Evolutionary conservation across 148 eudicot genomes (phyloP).

Genomic region (Suaeda aralocaspica): DNA sequence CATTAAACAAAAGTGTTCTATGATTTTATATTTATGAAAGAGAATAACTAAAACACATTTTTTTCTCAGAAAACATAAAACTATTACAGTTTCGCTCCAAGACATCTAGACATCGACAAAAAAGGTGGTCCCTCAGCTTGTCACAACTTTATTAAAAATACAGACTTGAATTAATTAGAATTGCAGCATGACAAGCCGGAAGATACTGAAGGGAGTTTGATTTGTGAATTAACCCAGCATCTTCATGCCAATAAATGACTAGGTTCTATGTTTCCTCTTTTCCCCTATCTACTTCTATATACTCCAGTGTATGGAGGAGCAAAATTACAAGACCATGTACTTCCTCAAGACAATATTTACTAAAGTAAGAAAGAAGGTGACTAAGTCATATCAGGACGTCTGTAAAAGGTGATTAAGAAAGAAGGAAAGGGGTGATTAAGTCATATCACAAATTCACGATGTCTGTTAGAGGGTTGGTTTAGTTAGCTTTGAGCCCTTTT

Average conservation of each 20-base stretch:
- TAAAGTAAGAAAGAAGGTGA: too few species aligned
- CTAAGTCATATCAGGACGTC: too few species aligned
- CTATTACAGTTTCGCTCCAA: not conserved
- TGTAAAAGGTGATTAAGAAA: too few species aligned
- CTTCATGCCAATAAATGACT: not conserved
- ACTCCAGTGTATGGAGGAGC: not conserved
- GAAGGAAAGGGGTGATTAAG: too few species aligned
- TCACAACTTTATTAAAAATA: not conserved
- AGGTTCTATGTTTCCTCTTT: not conserved
- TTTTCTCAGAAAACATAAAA: not conserved
- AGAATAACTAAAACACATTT: not conserved
- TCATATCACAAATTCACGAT: too few species aligned
- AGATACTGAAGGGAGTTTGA: not conserved
- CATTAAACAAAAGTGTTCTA: not conserved
- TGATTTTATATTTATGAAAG: not conserved
- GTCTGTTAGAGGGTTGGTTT: too few species aligned
- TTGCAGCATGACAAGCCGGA: slow-evolving; percentile 1
- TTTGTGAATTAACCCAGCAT: too few species aligned
- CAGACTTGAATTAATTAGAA: not conserved
- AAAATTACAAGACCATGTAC: not conserved
- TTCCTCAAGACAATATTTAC: too few species aligned
- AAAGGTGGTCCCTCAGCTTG: not conserved
- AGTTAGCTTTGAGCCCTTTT: too few species aligned
- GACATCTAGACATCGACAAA: not conserved
- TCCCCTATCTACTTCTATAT: not conserved